Base-by-base conservation (phyloP, 805 yeast species). In the Candida corydali region DNA sequence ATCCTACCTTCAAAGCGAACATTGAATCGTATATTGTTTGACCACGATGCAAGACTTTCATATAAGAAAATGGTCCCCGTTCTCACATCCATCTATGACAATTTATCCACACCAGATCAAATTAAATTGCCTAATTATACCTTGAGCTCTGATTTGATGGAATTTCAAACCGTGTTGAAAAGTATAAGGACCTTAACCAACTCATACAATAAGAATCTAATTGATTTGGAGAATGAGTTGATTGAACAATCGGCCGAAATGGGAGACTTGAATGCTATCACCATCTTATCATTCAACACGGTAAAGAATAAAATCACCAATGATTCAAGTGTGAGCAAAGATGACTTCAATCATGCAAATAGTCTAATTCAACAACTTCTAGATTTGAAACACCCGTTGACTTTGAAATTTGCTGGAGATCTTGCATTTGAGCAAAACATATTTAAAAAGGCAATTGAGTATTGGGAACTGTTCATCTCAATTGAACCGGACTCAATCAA, bases 191-290 rank as follows among this genome's bases (percentile, higher is more conserved):
- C 61, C 5, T 69, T 74, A 23, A 76, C 89, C 1, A 80, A 80
- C 40, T 65, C 81, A 0, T 65, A 75, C 2, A 80, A 82, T 47
- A 70, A 53, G 35, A 63, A 78, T 42, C 59, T 82, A 15, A 62
- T 82, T 4, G 74, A 63, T 10, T 61, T 86, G 24, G 96, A 88
- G 52, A 76, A 79, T 44, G 80, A 76, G 44, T 56, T 89, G 15
- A 72, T 88, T n/a, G 94, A 87, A 41, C 73, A 72, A 35, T 86
- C 95, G 10, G 95, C 95, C 0, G 94, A 85, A 49, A 50, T 77
- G 50, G 96, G 96, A 0, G 78, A 83, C 49, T 75, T 78, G 44
- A 86, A 87, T 56, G 96, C 96, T 0, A 75, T 88, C 16, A 68
- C 91, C 1, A 63, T 85, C 9, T 55, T 89, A 15, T 78, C 91